Conservation (phyloP, 306 rosid species). For the Acacia confusa region DNA sequence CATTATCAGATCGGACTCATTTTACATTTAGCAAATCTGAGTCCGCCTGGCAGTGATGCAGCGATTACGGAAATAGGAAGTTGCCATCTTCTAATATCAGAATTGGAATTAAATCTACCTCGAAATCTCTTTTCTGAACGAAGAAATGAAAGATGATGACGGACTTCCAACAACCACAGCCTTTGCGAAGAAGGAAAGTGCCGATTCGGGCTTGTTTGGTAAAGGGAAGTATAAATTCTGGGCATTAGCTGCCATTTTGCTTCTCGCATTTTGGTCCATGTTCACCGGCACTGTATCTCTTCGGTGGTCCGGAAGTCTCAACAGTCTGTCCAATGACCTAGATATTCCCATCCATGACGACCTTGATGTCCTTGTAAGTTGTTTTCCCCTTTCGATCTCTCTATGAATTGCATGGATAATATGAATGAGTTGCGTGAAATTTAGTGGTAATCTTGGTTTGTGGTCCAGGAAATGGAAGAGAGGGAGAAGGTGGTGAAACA, state of each 20-base stretch:
- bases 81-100: background rate
- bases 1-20: constrained; percentile 32
- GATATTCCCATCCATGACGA: constrained; percentile 74
- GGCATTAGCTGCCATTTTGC: constrained; percentile 90
- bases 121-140: constrained; percentile 27
- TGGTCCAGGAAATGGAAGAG: constrained; percentile 91
- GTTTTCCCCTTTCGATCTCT: constrained; percentile 28
- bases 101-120: background rate
- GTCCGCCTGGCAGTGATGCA: constrained; percentile 31
- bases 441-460: constrained; percentile 6
- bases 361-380: constrained; percentile 89
- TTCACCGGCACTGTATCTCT: constrained; percentile 96
- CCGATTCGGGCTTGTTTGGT: constrained; percentile 60
- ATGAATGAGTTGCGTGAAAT: background rate
- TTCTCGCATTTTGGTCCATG: constrained; percentile 98
- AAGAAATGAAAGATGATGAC: constrained; percentile 90
- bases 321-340: constrained; percentile 58
- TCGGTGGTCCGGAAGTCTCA: constrained; percentile 91
- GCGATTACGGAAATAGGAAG: background rate
- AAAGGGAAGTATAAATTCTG: constrained; percentile 91
- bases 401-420: constrained; percentile 12
- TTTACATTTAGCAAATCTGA: constrained; percentile 19
- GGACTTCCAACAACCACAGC: constrained; percentile 69
- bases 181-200: constrained; percentile 55
- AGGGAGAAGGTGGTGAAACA: constrained; percentile 96